Evolutionary conservation across 305 asterid genomes (phyloP).

Genomic region (Rubia peregrina): DNA sequence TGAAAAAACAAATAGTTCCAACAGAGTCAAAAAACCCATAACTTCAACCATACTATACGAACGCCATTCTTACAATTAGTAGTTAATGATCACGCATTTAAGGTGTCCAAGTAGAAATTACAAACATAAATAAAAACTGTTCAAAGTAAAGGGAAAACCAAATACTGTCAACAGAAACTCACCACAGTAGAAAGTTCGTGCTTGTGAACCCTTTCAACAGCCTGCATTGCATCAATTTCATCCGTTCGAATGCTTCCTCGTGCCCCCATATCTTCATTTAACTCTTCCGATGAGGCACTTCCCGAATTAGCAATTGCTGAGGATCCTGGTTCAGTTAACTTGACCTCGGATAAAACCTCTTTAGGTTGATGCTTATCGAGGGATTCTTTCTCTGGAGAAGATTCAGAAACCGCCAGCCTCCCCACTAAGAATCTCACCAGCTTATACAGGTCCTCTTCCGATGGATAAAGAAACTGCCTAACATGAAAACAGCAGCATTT

Average conservation of each 20-base stretch:
- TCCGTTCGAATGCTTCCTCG: background rate
- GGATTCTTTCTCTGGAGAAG: constrained; percentile 23
- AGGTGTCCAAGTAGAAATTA: background rate
- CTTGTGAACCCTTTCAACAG: constrained; percentile 15
- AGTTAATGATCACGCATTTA: background rate
- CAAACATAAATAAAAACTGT: background rate
- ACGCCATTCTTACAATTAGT: too few relatives aligned
- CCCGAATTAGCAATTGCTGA: background rate
- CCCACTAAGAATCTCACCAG: constrained; percentile 54
- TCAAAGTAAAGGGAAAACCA: background rate
- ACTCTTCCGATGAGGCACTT: background rate
- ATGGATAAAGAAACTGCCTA: constrained; percentile 76
- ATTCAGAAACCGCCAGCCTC: constrained; percentile 36
- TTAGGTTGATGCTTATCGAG: constrained; percentile 19
- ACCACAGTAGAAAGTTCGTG: constrained; percentile 21
- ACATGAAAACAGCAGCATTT: constrained; percentile 23
- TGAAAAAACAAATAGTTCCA: constrained; percentile 1
- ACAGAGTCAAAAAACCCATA: background rate
- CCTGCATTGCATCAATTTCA: constrained; percentile 5
- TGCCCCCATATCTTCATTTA: background rate
- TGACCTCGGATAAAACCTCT: constrained; percentile 9
- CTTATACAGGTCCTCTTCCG: constrained; percentile 57
- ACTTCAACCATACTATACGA: background rate
- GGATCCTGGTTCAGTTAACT: constrained; percentile 7
- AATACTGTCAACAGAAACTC: constrained; percentile 8